phyloP scores from a whole-genome alignment of 2,329 filamentous ascomycete genomes.

The Proliferodiscus dingleyae region DNA sequence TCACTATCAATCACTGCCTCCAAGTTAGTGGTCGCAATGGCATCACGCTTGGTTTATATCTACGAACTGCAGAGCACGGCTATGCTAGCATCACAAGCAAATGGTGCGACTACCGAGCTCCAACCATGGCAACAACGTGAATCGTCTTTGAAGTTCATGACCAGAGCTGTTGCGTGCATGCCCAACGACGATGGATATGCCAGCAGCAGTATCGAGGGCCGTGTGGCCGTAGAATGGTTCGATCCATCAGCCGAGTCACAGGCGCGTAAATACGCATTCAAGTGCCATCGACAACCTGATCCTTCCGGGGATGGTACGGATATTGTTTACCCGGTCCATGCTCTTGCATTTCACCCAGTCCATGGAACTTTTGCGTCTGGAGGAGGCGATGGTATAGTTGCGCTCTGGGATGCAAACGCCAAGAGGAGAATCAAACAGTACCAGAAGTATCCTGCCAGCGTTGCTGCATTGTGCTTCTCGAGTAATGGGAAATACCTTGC shows the following conservation, averaged over 20 bases:
- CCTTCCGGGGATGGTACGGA: conserved; percentile 55
- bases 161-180: conserved; percentile 90
- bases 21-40: conserved; percentile 94
- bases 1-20: conserved; percentile 71
- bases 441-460: conserved; percentile 57
- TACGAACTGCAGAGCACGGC: conserved; percentile 75
- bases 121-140: conserved; percentile 91
- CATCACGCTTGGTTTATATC: conserved; percentile 86
- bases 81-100: conserved; percentile 47
- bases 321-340: conserved; percentile 69
- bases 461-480: conserved; percentile 60
- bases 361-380: conserved; percentile 64
- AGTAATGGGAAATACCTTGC: conserved; percentile 60
- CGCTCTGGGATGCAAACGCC: conserved; percentile 66
- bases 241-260: conserved; percentile 84
- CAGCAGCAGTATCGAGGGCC: conserved; percentile 85
- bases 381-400: conserved; percentile 67
- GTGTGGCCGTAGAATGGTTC: conserved; percentile 97
- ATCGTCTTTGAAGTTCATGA: conserved; percentile 94
- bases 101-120: conserved; percentile 43
- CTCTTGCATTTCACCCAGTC: conserved; percentile 64
- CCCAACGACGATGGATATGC: conserved; percentile 93
- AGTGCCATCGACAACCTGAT: conserved; percentile 81
- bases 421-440: conserved; percentile 68
- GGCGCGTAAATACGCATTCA: conserved; percentile 95